These are phyloP conservation scores for Lasiosphaeria miniovina DNA, from an alignment of 495 filamentous ascomycete species.

Conservation along the genomic window DNA sequence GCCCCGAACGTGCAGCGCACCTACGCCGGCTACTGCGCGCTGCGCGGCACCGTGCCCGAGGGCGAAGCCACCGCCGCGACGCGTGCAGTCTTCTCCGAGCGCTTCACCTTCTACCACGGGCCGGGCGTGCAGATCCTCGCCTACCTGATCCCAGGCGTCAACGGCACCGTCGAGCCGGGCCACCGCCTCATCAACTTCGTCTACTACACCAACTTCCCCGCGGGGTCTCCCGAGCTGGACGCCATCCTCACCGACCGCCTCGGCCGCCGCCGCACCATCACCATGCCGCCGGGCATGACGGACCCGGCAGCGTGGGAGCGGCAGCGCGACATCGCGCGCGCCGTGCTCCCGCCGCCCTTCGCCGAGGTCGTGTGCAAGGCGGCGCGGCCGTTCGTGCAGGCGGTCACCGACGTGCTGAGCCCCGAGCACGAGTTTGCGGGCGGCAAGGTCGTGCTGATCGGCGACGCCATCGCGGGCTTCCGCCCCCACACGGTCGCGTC, in stretches of 20 bases:
- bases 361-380: slow-evolving; percentile 50
- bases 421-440: slow-evolving; percentile 42
- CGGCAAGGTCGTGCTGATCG: slow-evolving; percentile 52
- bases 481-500: slow-evolving; percentile 54
- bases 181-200: slow-evolving; percentile 55
- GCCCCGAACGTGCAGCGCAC: slow-evolving; percentile 43
- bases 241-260: slow-evolving; percentile 53
- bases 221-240: slow-evolving; percentile 42
- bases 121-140: slow-evolving; percentile 45
- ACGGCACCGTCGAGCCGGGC: slow-evolving; percentile 46
- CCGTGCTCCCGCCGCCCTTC: slow-evolving; percentile 49
- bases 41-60: slow-evolving; percentile 58
- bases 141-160: slow-evolving; percentile 53
- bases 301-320: slow-evolving; percentile 40
- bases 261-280: slow-evolving; percentile 44
- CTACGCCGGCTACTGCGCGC: slow-evolving; percentile 57
- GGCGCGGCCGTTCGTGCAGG: slow-evolving; percentile 52
- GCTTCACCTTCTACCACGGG: slow-evolving; percentile 47
- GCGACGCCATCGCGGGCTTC: slow-evolving; percentile 56
- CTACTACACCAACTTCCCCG: slow-evolving; percentile 55
- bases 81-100: slow-evolving; percentile 58
- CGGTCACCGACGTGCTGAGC: slow-evolving; percentile 51
- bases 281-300: slow-evolving; percentile 49
- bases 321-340: slow-evolving; percentile 40
- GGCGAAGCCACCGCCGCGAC: slow-evolving; percentile 73